Percentiles rank a stretch among this genome's conserved stretches.
phyloP scores from a whole-genome alignment of 768 basidiomycete genomes.

The Mycena leptocephala region DNA sequence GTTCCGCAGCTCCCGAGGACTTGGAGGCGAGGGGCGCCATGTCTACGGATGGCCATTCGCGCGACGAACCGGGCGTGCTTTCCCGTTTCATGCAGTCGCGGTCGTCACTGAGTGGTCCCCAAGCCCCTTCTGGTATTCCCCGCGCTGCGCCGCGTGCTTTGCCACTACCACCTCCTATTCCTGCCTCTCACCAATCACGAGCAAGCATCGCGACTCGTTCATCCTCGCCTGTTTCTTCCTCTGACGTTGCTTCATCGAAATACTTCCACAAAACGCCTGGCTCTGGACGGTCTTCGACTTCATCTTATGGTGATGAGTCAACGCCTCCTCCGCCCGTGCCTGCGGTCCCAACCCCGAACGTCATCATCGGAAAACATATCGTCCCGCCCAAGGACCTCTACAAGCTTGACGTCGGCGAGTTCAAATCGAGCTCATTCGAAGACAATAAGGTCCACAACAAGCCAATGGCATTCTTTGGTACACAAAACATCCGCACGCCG shows the following conservation, averaged over 20 bases:
- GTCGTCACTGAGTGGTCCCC: conserved; percentile 38
- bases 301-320: conserved; percentile 66
- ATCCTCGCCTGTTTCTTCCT: conserved; percentile 75
- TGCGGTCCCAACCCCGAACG: conserved; percentile 46
- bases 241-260: conserved; percentile 68
- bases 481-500: conserved; percentile 9
- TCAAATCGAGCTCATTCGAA: conserved; percentile 25
- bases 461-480: conserved; percentile 27
- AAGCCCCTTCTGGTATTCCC: conserved; percentile 23
- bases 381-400: conserved; percentile 71
- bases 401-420: conserved; percentile 51
- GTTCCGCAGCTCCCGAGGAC: conserved; percentile 60
- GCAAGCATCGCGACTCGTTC: conserved; percentile 70
- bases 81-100: conserved; percentile 43
- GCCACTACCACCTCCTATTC: conserved; percentile 36
- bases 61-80: conserved; percentile 30
- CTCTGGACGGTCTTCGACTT: conserved; percentile 69
- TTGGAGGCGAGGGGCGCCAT: conserved; percentile 26
- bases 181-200: conserved; percentile 41
- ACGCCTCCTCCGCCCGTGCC: conserved; percentile 52
- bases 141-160: conserved; percentile 19
- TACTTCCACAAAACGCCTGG: conserved; percentile 65
- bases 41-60: conserved; percentile 36
- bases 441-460: conserved; percentile 18
- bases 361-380: conserved; percentile 62